Evolutionary conservation across 1,284 basidiomycete species (phyloP).

Genomic region (Caloboletus inedulis): DNA sequence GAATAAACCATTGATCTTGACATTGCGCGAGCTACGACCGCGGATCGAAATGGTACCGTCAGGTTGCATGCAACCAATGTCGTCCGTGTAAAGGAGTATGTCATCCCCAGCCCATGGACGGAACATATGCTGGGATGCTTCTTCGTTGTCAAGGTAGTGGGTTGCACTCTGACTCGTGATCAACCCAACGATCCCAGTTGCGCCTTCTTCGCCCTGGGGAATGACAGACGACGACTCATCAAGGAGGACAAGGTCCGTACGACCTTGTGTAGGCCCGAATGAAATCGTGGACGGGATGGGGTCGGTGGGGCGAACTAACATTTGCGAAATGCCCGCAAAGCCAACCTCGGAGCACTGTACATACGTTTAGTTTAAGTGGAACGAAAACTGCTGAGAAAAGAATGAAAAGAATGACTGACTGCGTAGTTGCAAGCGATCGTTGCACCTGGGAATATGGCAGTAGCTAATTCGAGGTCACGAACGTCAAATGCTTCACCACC

Average conservation of each 20-base stretch:
- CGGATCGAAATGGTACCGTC: constrained; percentile 29
- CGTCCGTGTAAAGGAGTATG: constrained; percentile 29
- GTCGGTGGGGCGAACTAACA: constrained; percentile 27
- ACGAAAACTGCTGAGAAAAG: not conserved
- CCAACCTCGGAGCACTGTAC: constrained; percentile 31
- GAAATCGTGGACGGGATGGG: constrained; percentile 26
- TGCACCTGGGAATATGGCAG: constrained; percentile 22
- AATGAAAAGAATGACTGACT: constrained; percentile 16
- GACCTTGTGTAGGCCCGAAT: constrained; percentile 28
- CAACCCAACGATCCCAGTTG: constrained; percentile 26
- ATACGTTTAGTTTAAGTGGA: not conserved
- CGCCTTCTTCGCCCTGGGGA: constrained; percentile 16
- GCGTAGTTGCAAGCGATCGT: constrained; percentile 34
- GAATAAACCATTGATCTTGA: constrained; percentile 31
- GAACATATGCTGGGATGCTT: constrained; percentile 31
- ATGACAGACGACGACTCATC: constrained; percentile 24
- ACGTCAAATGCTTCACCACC: constrained; percentile 26
- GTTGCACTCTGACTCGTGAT: constrained; percentile 27
- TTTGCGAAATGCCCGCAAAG: constrained; percentile 32
- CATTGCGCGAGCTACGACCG: constrained; percentile 29
- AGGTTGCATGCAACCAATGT: constrained; percentile 28
- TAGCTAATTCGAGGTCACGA: constrained; percentile 26
- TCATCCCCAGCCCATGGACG: constrained; percentile 25
- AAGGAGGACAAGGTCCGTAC: constrained; percentile 26
- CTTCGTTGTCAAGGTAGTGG: constrained; percentile 24